Conservation (phyloP, 805 yeast genomes). For the Starmerella potacharoeniae region DNA sequence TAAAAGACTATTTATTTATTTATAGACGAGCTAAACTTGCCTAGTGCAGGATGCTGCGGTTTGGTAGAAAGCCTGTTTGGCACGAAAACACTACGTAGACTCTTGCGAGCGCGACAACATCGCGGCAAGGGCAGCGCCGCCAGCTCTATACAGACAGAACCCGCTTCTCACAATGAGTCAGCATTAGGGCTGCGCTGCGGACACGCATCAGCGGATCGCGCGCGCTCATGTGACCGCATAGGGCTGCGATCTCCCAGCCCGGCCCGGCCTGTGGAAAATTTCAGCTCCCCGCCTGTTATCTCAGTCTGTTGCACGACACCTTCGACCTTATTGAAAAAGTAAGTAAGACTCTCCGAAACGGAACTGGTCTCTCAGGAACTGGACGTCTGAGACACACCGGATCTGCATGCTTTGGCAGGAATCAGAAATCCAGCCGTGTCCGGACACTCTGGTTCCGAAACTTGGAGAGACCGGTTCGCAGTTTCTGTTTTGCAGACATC, state of each 20-base stretch:
- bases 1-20: neutral
- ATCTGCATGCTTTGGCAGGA: constrained; percentile 14
- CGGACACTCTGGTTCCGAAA: constrained; percentile 26
- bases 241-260: neutral
- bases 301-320: neutral
- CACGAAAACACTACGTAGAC: too few relatives aligned
- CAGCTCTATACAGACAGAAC: neutral
- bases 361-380: constrained; percentile 26
- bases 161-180: neutral
- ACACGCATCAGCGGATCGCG: neutral
- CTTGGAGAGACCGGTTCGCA: constrained; percentile 15
- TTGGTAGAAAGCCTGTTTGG: too few relatives aligned
- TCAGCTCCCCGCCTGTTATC: neutral
- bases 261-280: constrained; percentile 7
- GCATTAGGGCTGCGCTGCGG: neutral
- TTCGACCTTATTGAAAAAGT: constrained; percentile 19
- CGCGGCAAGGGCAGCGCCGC: too few relatives aligned
- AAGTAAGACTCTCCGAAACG: constrained; percentile 17
- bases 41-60: too few relatives aligned
- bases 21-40: neutral
- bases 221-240: neutral
- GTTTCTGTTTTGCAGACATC: neutral
- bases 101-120: too few relatives aligned
- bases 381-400: constrained; percentile 26
- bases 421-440: constrained; percentile 20